These are phyloP conservation scores for Blastomyces silverae DNA, from an alignment of 2,329 filamentous ascomycete species.

Conservation along the genomic window DNA sequence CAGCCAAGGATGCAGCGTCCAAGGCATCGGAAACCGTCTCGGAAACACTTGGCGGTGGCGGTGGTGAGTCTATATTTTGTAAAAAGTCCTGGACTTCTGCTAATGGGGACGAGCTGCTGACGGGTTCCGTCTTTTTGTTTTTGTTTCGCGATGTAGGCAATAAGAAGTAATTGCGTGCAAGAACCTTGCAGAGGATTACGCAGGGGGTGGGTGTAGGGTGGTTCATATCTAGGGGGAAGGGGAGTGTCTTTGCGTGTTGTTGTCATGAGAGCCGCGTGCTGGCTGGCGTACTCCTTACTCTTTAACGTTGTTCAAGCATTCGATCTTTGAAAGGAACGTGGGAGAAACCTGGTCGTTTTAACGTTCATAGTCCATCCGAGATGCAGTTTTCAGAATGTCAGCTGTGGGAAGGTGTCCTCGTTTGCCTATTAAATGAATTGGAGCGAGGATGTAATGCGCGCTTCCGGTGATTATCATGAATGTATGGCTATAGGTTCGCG, in stretches of 20 bases:
- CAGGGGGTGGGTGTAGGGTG: background rate
- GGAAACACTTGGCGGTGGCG: slow-evolving; percentile 15
- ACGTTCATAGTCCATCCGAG: background rate
- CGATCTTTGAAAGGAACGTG: background rate
- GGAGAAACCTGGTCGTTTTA: background rate
- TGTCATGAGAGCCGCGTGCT: background rate
- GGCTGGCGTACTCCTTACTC: background rate
- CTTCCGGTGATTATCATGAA: background rate
- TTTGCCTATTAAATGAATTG: background rate
- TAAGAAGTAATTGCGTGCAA: background rate
- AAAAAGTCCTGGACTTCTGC: background rate
- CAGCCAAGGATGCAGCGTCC: slow-evolving; percentile 19
- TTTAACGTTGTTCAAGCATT: background rate
- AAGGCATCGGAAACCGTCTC: slow-evolving; percentile 14
- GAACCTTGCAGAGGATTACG: background rate
- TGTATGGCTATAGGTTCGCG: background rate
- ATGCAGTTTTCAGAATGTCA: background rate
- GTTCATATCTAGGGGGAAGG: background rate
- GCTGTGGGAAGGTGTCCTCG: background rate
- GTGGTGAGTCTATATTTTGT: slow-evolving; percentile 1
- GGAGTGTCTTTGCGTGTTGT: background rate
- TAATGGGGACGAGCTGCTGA: background rate
- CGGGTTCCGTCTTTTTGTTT: background rate
- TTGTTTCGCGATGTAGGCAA: background rate
- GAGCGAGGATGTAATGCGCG: background rate